These are phyloP conservation scores for Cavenderia fasciculata DNA, from an alignment of 78 protist genomes.

Conservation along the genomic window DNA sequence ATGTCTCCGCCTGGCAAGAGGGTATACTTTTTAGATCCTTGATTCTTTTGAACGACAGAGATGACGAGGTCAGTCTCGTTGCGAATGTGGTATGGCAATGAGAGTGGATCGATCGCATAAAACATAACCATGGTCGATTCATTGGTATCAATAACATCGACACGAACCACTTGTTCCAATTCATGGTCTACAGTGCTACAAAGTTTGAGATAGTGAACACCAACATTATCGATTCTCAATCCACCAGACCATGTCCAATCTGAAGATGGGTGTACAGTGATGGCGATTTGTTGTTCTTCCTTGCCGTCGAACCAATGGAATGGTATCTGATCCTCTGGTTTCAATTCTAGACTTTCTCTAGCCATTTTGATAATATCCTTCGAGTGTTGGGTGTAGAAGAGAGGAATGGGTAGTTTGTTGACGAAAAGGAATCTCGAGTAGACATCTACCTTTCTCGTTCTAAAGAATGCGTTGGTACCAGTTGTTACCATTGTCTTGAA, in stretches of 20 bases:
- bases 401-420: constrained; percentile 24
- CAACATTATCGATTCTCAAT: constrained; percentile 32
- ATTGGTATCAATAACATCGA: constrained; percentile 46
- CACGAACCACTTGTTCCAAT: constrained; percentile 41
- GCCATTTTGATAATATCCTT: constrained; percentile 33
- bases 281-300: constrained; percentile 48
- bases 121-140: constrained; percentile 52
- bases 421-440: constrained; percentile 50
- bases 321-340: constrained; percentile 30
- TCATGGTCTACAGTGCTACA: neutral
- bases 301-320: constrained; percentile 70
- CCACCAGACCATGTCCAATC: constrained; percentile 58
- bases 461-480: constrained; percentile 26
- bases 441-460: constrained; percentile 53
- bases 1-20: constrained; percentile 2
- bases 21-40: constrained; percentile 27
- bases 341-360: constrained; percentile 2
- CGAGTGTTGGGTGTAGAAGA: constrained; percentile 32
- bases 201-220: constrained; percentile 25
- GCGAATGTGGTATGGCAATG: constrained; percentile 49
- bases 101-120: constrained; percentile 31
- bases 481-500: constrained; percentile 38
- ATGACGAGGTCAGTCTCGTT: constrained; percentile 13
- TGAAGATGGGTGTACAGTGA: neutral
- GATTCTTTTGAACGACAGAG: constrained; percentile 14